phyloP scores from a whole-genome alignment of 768 basidiomycete species.

The Termitomyces sp. region DNA sequence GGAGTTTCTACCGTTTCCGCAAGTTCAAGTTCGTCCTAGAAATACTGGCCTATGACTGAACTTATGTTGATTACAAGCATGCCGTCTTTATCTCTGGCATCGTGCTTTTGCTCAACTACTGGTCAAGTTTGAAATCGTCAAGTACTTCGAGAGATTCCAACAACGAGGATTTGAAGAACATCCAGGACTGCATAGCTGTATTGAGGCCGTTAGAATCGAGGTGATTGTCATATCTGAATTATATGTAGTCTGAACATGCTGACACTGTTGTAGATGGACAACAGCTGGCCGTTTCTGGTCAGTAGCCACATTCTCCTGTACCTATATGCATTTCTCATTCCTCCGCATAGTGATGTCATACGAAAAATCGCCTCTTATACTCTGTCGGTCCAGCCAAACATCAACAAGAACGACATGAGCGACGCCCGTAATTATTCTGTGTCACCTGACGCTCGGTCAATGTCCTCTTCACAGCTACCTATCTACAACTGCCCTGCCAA shows the following conservation, averaged over 20 bases:
- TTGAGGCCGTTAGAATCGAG: slow-evolving; percentile 36
- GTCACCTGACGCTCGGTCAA: not conserved
- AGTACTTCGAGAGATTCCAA: slow-evolving; percentile 34
- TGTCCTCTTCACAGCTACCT: not conserved
- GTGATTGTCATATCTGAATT: slow-evolving; percentile 14
- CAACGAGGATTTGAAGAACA: slow-evolving; percentile 47
- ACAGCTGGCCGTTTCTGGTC: slow-evolving; percentile 38
- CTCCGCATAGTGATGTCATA: slow-evolving; percentile 28
- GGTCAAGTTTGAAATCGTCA: slow-evolving; percentile 44
- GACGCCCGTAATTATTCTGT: not conserved
- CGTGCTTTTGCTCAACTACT: slow-evolving; percentile 62
- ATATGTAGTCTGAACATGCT: not conserved
- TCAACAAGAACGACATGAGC: not conserved
- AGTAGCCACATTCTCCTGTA: slow-evolving; percentile 3
- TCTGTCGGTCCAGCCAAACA: not conserved
- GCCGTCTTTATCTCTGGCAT: slow-evolving; percentile 36
- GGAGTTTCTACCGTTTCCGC: slow-evolving; percentile 25
- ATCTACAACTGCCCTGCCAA: not conserved
- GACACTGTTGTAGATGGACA: slow-evolving; percentile 27
- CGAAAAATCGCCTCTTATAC: slow-evolving; percentile 29
- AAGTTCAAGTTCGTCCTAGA: slow-evolving; percentile 28
- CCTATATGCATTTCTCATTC: not conserved
- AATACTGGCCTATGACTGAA: not conserved
- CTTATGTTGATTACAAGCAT: slow-evolving; percentile 19
- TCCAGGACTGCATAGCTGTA: slow-evolving; percentile 54